Base-by-base conservation (phyloP, 257 asterid species). In the Solanum sejunctum region DNA sequence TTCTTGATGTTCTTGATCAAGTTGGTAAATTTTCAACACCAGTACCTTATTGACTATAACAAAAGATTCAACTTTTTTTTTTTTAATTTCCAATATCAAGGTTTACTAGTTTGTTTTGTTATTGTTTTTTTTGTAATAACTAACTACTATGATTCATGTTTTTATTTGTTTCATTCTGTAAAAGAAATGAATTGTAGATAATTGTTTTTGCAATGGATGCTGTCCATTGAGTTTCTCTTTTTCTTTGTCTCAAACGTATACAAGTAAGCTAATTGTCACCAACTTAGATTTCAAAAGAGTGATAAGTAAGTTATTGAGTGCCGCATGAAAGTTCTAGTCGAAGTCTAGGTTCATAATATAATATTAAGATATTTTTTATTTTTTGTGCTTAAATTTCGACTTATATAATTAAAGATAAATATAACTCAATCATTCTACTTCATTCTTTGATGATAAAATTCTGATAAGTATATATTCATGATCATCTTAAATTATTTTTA, bases 1-100 rank as follows among this genome's bases (percentile, higher is more conserved):
- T 95, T 69, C 90, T 93, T 82, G 98, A 96, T 66, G 92, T 93
- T 55, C 87, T 96, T 80, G 99, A 96, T 85, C 98, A 93, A 87
- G 85, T 88, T 86, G 87, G 87, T 64, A 96, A 92, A 89, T 55
- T 87, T 71, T 90, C 98, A 36, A 41, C 90, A 51, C 95, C 98
- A 0, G 92, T 91, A 85, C 98, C 91, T 1, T 93, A 93, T 80
- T 96, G 88, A 90, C 79, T 75, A 49, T 75, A 23, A 75, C 41
- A 75, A 8, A 41, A 18, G 7, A 12, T 26, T 18, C 60, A 7
- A 18, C 11, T 57, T 57, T 6, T 10, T 1, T 21, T 28, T 56
- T 0, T 71, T 10, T 71, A 11, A 43, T 23, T 85, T 79, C 61
- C 54, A 15, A 55, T 70, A 47, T 16, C 41, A 23, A 20, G 16